Percentiles rank a stretch among this genome's conserved stretches.
phyloP scores from a whole-genome alignment of 1,139 yeast genomes.

The Lizanozyma gosingica region DNA sequence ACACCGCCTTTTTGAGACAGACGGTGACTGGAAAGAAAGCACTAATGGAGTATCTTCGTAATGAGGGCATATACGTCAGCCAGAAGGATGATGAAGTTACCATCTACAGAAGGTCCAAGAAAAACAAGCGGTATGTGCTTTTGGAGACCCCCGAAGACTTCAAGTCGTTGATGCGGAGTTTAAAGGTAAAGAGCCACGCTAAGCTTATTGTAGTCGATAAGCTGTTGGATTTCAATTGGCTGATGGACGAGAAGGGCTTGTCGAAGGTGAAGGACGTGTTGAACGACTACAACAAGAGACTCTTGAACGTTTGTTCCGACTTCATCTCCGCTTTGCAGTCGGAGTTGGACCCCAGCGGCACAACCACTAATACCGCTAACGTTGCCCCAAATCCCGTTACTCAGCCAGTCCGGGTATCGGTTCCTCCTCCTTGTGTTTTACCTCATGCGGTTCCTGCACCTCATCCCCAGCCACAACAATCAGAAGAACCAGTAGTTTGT shows the following conservation, averaged over 20 bases:
- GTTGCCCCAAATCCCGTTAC: not conserved
- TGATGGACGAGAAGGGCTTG: not conserved
- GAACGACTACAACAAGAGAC: not conserved
- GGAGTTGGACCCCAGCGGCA: not conserved
- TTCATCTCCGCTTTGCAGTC: not conserved
- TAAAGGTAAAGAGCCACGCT: conserved; percentile 34
- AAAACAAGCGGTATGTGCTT: conserved; percentile 29
- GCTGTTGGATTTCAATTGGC: not conserved
- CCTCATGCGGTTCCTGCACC: not conserved
- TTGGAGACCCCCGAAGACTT: conserved; percentile 35
- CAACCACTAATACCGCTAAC: too few relatives aligned
- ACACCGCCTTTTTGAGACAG: not conserved
- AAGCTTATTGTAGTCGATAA: conserved; percentile 20
- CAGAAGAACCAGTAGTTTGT: too few relatives aligned
- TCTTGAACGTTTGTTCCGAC: not conserved
- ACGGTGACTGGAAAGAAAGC: not conserved
- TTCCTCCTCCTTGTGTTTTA: too few relatives aligned
- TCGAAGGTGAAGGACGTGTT: not conserved
- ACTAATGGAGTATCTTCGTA: not conserved
- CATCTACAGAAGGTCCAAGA: conserved; percentile 32
- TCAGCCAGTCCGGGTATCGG: not conserved
- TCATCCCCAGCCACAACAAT: not conserved
- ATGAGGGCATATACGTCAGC: not conserved
- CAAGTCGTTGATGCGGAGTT: conserved; percentile 36
- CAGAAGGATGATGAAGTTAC: conserved; percentile 1